phyloP scores from a whole-genome alignment of 352 stramenopile species.

The Phytophthora nicotianae region DNA sequence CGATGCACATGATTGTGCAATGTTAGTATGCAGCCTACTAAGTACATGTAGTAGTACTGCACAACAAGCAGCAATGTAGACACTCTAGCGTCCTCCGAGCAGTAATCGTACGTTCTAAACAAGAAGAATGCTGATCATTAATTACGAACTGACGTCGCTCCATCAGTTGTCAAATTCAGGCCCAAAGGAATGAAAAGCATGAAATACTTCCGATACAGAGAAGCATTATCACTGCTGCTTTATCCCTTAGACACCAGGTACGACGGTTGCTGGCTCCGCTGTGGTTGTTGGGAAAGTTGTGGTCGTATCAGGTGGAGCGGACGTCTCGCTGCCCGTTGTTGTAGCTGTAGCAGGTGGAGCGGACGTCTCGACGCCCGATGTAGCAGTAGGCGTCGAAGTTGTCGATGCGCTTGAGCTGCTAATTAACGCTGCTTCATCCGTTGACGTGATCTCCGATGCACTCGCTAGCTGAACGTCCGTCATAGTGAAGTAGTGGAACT shows the following conservation, averaged over 20 bases:
- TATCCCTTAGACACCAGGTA: neutral
- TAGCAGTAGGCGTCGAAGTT: conserved; percentile 6
- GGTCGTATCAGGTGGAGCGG: neutral
- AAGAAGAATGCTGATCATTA: no score
- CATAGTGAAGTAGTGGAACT: conserved; percentile 36
- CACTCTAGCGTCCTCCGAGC: no score
- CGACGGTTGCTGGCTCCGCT: neutral
- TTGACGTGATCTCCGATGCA: conserved; percentile 28
- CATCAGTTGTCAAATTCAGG: no score
- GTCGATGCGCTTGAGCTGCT: neutral
- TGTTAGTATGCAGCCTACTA: no score
- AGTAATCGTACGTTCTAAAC: no score
- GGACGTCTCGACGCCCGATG: neutral
- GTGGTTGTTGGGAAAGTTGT: neutral
- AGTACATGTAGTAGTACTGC: no score
- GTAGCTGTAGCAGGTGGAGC: neutral
- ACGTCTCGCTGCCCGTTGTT: neutral
- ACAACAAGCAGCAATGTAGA: no score
- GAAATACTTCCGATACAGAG: no score
- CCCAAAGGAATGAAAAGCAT: no score
- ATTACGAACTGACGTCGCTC: no score
- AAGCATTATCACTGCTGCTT: conserved; percentile 2
- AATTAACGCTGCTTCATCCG: conserved; percentile 22
- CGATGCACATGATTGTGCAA: no score
- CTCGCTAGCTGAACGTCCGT: conserved; percentile 26